These are phyloP conservation scores for Fomitiporia mediterranea DNA, from an alignment of 1,284 basidiomycete genomes.

Conservation along the genomic window DNA sequence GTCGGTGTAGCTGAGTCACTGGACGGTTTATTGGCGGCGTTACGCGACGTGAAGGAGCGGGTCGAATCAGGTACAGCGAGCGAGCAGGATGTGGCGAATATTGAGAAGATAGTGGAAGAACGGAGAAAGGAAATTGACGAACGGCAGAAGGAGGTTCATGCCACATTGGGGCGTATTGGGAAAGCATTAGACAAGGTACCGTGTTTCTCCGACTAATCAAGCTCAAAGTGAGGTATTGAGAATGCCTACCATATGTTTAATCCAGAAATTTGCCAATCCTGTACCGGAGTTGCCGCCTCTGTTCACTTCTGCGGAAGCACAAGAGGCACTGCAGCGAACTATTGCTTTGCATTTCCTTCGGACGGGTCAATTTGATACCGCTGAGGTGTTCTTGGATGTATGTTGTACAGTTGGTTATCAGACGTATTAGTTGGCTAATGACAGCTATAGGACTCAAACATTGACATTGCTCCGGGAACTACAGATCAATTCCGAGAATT, in stretches of 20 bases:
- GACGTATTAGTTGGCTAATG: slow-evolving; percentile 3
- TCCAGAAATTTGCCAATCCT: slow-evolving; percentile 64
- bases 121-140: slow-evolving; percentile 85
- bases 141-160: slow-evolving; percentile 82
- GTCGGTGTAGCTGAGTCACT: slow-evolving; percentile 58
- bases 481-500: slow-evolving; percentile 65
- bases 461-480: slow-evolving; percentile 54
- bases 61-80: slow-evolving; percentile 51
- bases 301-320: slow-evolving; percentile 59
- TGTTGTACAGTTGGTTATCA: slow-evolving; percentile 20
- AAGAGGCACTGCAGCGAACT: slow-evolving; percentile 63
- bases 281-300: slow-evolving; percentile 67
- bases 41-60: slow-evolving; percentile 55
- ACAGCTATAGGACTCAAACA: slow-evolving; percentile 60
- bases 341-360: slow-evolving; percentile 75
- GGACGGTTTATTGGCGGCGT: slow-evolving; percentile 58
- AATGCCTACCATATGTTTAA: slow-evolving; percentile 2
- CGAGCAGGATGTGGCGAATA: slow-evolving; percentile 46
- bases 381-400: slow-evolving; percentile 69
- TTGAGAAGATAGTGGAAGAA: slow-evolving; percentile 58
- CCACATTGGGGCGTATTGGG: slow-evolving; percentile 68
- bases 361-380: slow-evolving; percentile 73
- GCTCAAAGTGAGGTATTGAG: not conserved
- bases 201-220: slow-evolving; percentile 15
- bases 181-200: slow-evolving; percentile 88